Base-by-base conservation (phyloP, 176 grass and related monocot species). In the Chrysopogon serrulatus region DNA sequence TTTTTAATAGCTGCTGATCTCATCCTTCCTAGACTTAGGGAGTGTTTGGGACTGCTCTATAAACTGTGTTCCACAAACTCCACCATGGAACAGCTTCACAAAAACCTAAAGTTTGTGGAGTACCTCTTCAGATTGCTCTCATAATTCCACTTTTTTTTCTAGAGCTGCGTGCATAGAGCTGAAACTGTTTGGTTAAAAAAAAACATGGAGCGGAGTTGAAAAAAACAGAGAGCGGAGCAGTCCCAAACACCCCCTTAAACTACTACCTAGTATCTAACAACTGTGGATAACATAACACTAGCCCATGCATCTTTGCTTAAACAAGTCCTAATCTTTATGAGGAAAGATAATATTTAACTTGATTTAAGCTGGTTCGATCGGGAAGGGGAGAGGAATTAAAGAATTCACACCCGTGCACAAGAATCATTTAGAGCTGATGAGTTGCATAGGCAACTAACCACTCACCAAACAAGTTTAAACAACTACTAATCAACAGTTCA, bases 381-480 rank as follows among this genome's bases (percentile, higher is more conserved):
- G 40, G 62, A 69, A 89, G n/a, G 28, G 9, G 14, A 56, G 10
- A 32, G 2, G 37, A 19, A 80, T 77, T 73, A 83, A 72, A 88
- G 5, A 77, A 88, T 26, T 19, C 45, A 67, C 47, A 54, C 21
- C 45, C 35, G 23, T 81, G 78, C 36, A 68, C 13, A 27, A 32
- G 10, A 36, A 53, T 77, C 87, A 76, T 16, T 27, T 65, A 54
- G 0, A 5, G 41, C 49, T 64, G n/a, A n/a, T n/a, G 26, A 87
- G 57, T 5, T 31, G 48, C 43, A 36, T 51, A 62, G 18, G 49
- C 77, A 84, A 40, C 76, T 47, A 69, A 71, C 53, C 14, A 13
- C 60, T 23, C 26, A 45, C 67, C 26, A 75, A 28, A 68, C 1
- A 71, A 64, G 51, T 23, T 40, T 81, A 57, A 87, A 12, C 17